These are phyloP conservation scores for Dalechampia spathulata DNA, from an alignment of 441 rosid genomes.

Conservation along the genomic window DNA sequence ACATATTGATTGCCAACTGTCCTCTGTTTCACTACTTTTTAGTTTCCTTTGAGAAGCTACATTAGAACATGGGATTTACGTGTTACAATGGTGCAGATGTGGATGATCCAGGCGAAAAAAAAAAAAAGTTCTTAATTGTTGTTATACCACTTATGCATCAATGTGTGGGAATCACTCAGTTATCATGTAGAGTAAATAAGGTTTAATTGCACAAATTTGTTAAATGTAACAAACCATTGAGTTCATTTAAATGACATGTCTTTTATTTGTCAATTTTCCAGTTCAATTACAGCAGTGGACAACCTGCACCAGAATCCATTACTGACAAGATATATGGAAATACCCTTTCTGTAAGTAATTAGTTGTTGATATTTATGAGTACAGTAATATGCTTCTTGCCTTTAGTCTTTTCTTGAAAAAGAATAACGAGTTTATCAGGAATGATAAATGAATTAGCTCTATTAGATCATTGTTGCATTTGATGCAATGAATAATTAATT, in stretches of 20 bases:
- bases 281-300: constrained; percentile 96
- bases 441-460: neutral
- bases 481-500: neutral
- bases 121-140: too few relatives aligned
- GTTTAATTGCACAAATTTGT: neutral
- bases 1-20: too few relatives aligned
- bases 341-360: constrained; percentile 79
- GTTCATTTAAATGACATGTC: constrained; percentile 10
- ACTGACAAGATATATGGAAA: constrained; percentile 96
- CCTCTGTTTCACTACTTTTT: too few relatives aligned
- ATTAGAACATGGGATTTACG: too few relatives aligned
- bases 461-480: neutral
- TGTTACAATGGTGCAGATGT: too few relatives aligned
- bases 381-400: neutral
- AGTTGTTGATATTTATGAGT: constrained; percentile 6
- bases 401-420: neutral
- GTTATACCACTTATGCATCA: too few relatives aligned
- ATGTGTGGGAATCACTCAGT: neutral
- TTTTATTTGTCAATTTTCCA: constrained; percentile 24
- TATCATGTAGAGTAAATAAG: neutral
- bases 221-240: neutral
- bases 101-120: too few relatives aligned
- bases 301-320: constrained; percentile 91
- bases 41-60: too few relatives aligned
- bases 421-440: neutral